These are phyloP conservation scores for Penicilliopsis zonata DNA, from an alignment of 495 filamentous ascomycete genomes.

Conservation along the genomic window DNA sequence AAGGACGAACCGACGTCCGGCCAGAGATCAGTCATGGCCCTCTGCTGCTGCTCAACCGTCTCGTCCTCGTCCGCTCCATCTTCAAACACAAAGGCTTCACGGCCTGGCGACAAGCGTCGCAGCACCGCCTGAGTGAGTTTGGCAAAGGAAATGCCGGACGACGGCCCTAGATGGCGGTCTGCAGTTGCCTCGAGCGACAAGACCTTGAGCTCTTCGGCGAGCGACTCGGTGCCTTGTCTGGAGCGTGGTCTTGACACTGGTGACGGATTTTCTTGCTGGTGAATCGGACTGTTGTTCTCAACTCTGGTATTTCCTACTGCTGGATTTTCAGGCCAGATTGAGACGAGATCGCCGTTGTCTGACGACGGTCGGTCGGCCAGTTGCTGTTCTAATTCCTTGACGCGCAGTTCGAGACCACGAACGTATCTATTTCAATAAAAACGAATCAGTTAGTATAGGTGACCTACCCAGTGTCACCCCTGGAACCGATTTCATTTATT, in stretches of 20 bases:
- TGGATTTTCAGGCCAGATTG: conserved; percentile 1
- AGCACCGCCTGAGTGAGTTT: conserved; percentile 29
- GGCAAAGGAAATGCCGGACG: conserved; percentile 24
- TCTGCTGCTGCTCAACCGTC: conserved; percentile 1
- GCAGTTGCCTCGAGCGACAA: conserved; percentile 26
- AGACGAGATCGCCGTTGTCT: conserved; percentile 4
- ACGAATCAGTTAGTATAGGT: neutral
- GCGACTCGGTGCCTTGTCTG: conserved; percentile 7
- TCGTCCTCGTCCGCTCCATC: conserved; percentile 8
- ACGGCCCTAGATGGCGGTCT: conserved; percentile 25
- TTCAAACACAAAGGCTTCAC: conserved; percentile 27
- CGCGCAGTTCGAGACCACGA: conserved; percentile 15
- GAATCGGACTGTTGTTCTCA: conserved; percentile 2
- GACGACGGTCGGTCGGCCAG: conserved; percentile 5
- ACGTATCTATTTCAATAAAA: conserved; percentile 15
- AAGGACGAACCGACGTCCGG: conserved; percentile 6
- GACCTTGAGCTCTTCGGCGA: conserved; percentile 18
- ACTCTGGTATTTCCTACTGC: conserved; percentile 1
- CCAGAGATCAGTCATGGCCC: conserved; percentile 4
- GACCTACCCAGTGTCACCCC: neutral
- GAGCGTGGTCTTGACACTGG: neutral
- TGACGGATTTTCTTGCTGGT: neutral
- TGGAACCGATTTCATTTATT: neutral
- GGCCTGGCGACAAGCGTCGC: conserved; percentile 31
- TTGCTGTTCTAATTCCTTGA: conserved; percentile 19